Base-by-base conservation (phyloP, 441 rosid genomes). In the Euphorbia celastroides region DNA sequence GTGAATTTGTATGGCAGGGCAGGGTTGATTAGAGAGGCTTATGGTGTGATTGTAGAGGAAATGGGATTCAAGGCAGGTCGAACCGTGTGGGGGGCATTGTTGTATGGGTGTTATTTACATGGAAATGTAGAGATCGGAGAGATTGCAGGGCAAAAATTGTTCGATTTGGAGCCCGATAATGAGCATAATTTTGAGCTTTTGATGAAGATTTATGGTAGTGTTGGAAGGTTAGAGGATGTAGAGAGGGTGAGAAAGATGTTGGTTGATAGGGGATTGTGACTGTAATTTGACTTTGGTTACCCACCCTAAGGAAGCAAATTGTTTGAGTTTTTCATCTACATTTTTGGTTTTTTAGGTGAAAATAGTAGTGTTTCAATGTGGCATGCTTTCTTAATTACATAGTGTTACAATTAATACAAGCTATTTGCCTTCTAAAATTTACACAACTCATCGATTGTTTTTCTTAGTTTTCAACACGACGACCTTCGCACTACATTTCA, bases 121-220 rank as follows among this genome's bases (percentile, higher is more conserved):
- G 76, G 82, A 48, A 80, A 86, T 76, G 75, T 79, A 20, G 86
- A 81, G 62, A 59, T 87, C 0, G 98, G 91, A 54, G 94, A 88
- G 74, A 67, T 78, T 20, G 96, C 97, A 42, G 92, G 88, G 11
- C 80, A 79, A 68, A 77, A 64, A 72, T 93, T 93, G 55, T 90
- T 93, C 36, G 94, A 88, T 74, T 68, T 90, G 74, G 96, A 90
- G 77, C 94, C 98, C 5, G 98, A 93, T 74, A 88, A 87, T 68
- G 93, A 87, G 57, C 97, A 81, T 73, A 93, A 88, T 75, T 93
- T 87, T 2, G 88, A 83, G 77, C 81, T 90, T 27, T 78, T 93
- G 71, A 81, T 87, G 76, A 84, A 77, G 79, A 81, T 87, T 63
- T 90, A 90, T 70, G 72, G 77, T 32, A 74, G 78, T 60, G 81